Evolutionary conservation across 2,329 filamentous ascomycete genomes (phyloP).

Genomic region (Leptosphaerulina australis): DNA sequence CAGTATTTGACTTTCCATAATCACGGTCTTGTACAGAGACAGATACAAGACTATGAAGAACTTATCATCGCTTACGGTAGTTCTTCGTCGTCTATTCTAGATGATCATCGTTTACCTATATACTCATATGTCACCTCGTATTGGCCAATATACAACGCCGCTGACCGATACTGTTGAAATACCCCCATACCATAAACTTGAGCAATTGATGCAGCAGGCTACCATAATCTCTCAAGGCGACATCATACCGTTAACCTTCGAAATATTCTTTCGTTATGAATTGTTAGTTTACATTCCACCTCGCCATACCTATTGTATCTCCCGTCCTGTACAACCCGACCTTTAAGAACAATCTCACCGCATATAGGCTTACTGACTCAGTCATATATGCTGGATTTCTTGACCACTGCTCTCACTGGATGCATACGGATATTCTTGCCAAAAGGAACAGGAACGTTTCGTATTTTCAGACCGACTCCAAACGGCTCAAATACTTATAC

Average conservation of each 20-base stretch:
- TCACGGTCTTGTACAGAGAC: constrained; percentile 26
- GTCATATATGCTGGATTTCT: constrained; percentile 34
- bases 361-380: constrained; percentile 22
- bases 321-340: constrained; percentile 42
- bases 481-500: constrained; percentile 18
- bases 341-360: constrained; percentile 32
- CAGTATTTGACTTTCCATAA: constrained; percentile 27
- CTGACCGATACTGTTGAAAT: constrained; percentile 25
- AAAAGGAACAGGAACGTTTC: constrained; percentile 20
- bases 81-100: constrained; percentile 24
- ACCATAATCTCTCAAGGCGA: constrained; percentile 14
- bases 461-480: constrained; percentile 26
- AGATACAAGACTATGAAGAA: constrained; percentile 18
- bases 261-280: constrained; percentile 42
- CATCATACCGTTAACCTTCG: constrained; percentile 20
- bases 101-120: constrained; percentile 28
- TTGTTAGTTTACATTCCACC: constrained; percentile 29
- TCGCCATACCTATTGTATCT: constrained; percentile 27
- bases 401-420: constrained; percentile 25
- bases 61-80: constrained; percentile 13
- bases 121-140: constrained; percentile 27
- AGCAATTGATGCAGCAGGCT: constrained; percentile 14
- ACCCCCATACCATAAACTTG: constrained; percentile 21
- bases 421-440: constrained; percentile 26
- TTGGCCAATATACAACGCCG: constrained; percentile 27